Evolutionary conservation across 2,329 filamentous ascomycete species (phyloP), one percentile per base, ranked within the genome.

Genomic region (Myotisia sp.): DNA sequence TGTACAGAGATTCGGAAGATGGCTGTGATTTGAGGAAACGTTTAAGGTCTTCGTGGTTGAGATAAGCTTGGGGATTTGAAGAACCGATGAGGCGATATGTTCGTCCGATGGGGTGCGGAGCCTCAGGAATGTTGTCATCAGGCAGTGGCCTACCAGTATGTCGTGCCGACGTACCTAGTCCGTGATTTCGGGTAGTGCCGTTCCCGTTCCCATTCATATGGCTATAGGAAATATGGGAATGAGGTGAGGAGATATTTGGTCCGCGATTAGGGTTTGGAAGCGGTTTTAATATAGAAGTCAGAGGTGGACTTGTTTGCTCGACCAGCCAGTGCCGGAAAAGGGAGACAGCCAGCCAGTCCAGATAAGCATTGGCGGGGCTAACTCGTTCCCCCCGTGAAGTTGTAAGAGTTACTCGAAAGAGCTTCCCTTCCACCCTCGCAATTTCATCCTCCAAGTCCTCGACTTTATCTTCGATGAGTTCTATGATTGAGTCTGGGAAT

Each of bases 291-390:
- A 65, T 57, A 2, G 69, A 64, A 0, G 67, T 57, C 0, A 74
- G 73, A 3, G 77, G 70, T 0, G 83, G 79, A 2, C 81, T 79
- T 3, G 82, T 92, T 54, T 85, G 87, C 48, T 94, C 86, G 3
- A 84, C 83, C 5, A 94, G 67, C 85, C 86, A 94, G 56, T 93
- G 84, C 3, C 87, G 72, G 59, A 94, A 95, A 8, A 93, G 64
- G 26, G 74, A 82, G 31, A 93, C 74, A 12, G 76, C 84, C 5
- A 93, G 71, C 86, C 86, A 94, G 57, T 92, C 84, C 14, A 93
- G 65, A 54, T 86, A 93, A 35, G 75, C 76, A 32, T 78, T 90
- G 13, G 67, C 64, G 0, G 87, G 87, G 2, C 70, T 78, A 28
- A 94, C 80, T 35, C 84, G 73, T 52, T 94, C 85, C 35, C 86